Percentiles rank a stretch among this genome's conserved stretches.
Evolutionary conservation across 495 filamentous ascomycete species (phyloP).

Genomic region (Neurospora hispaniola): DNA sequence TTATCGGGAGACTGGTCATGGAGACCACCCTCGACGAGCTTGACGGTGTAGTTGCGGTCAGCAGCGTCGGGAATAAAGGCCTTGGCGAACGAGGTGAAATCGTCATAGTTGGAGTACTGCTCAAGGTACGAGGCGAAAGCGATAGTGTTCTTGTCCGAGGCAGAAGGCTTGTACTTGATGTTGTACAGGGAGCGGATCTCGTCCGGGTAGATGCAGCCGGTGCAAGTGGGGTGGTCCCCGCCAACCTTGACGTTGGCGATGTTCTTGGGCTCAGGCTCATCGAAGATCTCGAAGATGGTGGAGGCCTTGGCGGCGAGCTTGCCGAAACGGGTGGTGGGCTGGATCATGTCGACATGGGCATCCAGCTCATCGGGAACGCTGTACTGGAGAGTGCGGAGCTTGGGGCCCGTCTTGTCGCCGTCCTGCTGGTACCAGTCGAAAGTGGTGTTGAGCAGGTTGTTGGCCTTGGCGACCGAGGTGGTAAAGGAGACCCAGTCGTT

Average conservation of each 20-base stretch:
- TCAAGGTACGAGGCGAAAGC: slow-evolving; percentile 38
- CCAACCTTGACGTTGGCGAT: slow-evolving; percentile 3
- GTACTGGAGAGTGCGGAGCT: slow-evolving; percentile 50
- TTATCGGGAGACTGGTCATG: slow-evolving; percentile 27
- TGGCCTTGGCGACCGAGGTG: slow-evolving; percentile 35
- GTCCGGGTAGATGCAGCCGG: slow-evolving; percentile 40
- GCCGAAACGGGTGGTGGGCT: slow-evolving; percentile 57
- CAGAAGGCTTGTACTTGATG: slow-evolving; percentile 25
- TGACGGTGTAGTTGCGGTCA: slow-evolving; percentile 50
- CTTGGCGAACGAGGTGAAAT: slow-evolving; percentile 41
- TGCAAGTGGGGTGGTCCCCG: slow-evolving; percentile 29
- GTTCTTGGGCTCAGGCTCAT: background rate
- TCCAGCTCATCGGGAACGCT: slow-evolving; percentile 51
- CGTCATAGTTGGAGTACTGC: slow-evolving; percentile 50
- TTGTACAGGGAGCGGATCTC: slow-evolving; percentile 53
- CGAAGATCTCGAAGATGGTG: slow-evolving; percentile 19
- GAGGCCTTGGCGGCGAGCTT: slow-evolving; percentile 18
- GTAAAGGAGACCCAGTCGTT: slow-evolving; percentile 39
- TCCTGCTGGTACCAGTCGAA: slow-evolving; percentile 33
- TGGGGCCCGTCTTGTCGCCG: slow-evolving; percentile 23
- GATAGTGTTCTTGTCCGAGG: slow-evolving; percentile 16
- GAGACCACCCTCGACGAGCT: slow-evolving; percentile 48
- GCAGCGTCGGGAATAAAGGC: slow-evolving; percentile 35
- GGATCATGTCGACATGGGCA: slow-evolving; percentile 50
- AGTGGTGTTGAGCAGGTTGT: slow-evolving; percentile 36